phyloP scores from a whole-genome alignment of 352 stramenopile species.

The Pythium aristosporum region DNA sequence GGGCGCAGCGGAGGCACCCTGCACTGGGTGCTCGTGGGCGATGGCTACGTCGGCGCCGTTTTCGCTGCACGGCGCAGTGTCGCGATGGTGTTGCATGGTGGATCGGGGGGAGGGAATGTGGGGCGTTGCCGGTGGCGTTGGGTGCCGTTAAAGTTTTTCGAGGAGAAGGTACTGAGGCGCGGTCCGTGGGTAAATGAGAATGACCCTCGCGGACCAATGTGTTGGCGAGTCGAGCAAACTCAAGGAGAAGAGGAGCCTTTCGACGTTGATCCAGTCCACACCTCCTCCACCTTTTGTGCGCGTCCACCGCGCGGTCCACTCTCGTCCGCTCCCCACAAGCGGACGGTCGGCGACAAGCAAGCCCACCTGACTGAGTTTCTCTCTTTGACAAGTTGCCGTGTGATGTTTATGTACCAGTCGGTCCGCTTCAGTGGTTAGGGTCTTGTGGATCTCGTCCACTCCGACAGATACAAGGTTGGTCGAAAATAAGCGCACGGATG shows the following conservation, averaged over 20 bases:
- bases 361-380: background rate
- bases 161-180: conserved; percentile 15
- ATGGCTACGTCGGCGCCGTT: background rate
- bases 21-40: background rate
- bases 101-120: background rate
- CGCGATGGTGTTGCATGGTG: conserved; percentile 7
- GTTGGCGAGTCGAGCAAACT: conserved; percentile 18
- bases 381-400: conserved; percentile 18
- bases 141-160: background rate
- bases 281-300: conserved; percentile 17
- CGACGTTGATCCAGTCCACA: conserved; percentile 35
- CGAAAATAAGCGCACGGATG: too few species aligned
- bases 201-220: conserved; percentile 28
- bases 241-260: conserved; percentile 33
- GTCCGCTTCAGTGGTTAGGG: conserved; percentile 23
- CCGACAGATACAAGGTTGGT: background rate
- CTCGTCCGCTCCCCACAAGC: conserved; percentile 1
- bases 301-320: conserved; percentile 19
- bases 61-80: conserved; percentile 1
- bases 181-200: conserved; percentile 7
- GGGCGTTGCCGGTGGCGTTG: conserved; percentile 4
- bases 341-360: conserved; percentile 7
- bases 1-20: background rate
- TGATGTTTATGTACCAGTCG: conserved; percentile 6
- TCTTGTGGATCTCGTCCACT: background rate